Evolutionary conservation across 805 yeast genomes (phyloP), one percentile per base, ranked within the genome.

Genomic region (Brettanomyces nanus): DNA sequence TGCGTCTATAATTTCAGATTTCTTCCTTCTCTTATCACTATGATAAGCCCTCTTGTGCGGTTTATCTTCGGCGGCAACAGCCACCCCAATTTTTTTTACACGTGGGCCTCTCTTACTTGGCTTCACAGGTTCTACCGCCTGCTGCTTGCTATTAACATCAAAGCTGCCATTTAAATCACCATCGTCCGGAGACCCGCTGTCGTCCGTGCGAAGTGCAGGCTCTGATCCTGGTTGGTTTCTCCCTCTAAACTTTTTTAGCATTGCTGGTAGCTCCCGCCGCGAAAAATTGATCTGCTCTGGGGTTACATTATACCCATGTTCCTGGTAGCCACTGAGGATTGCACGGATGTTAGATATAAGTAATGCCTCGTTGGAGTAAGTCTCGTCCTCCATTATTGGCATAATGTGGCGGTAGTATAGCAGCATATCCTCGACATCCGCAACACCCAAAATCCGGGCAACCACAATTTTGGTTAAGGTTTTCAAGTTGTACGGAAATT

Each of bases 371-470:
- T 48, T 48, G 20, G 35, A 34, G 18, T 44, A 28, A 13, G 39
- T 35, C 32, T 51, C 54, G 41, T 48, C 52, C 38, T 52, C 54
- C 43, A 52, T 33, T 3, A 37, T 5, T 4, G 54, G 54, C 49
- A 46, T 49, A 28, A 42, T n/a, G 32, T 49, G 45, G n/a, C 34
- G 15, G 32, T 40, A 51, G 3, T 33, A 38, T n/a, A 26, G 40
- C 3, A 31, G 33, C 30, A 52, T 33, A 2, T 45, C 45, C 3
- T 47, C 49, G 13, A 33, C 32, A 9, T 42, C 21, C 3, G 35
- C 32, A 5, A 51, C 11, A 19, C 40, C 45, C 25, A 54, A 31
- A 22, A 54, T 29, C 28, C 40, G 25, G 27, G 45, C 21, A 6
- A 52, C 23, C 9, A 52, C n/a, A 3, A 31, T 11, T 19, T 44